phyloP scores from a whole-genome alignment of 371 early-diverging fungal genomes.

The Entomophthora muscae region DNA sequence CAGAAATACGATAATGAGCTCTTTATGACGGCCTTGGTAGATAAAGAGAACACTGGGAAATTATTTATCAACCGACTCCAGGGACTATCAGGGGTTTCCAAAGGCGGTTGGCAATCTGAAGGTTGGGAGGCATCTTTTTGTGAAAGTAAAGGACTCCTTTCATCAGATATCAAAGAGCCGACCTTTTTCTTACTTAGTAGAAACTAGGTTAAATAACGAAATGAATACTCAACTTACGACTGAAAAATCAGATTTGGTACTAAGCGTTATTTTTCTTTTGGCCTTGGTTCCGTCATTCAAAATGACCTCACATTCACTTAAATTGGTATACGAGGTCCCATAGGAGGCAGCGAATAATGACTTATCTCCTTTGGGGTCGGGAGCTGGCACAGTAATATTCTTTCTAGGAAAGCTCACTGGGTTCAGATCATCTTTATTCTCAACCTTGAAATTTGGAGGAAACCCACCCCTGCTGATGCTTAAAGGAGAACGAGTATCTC shows the following conservation, averaged over 20 bases:
- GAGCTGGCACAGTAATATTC: background rate
- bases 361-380: background rate
- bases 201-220: too few relatives aligned
- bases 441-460: background rate
- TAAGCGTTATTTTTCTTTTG: background rate
- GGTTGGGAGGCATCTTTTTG: background rate
- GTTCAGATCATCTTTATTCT: background rate
- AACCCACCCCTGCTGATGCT: background rate
- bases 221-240: background rate
- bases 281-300: background rate
- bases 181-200: too few relatives aligned
- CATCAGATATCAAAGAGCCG: too few relatives aligned
- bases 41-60: background rate
- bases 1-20: constrained; percentile 39
- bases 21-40: constrained; percentile 18
- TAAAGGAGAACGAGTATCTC: background rate
- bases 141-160: background rate
- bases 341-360: background rate
- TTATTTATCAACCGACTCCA: background rate
- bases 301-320: background rate
- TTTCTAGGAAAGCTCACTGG: background rate
- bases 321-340: background rate
- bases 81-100: background rate
- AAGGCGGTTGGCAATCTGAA: background rate
- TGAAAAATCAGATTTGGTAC: background rate